Conservation (phyloP, 1,139 yeast species). For the Scheffersomyces parashehatae region DNA sequence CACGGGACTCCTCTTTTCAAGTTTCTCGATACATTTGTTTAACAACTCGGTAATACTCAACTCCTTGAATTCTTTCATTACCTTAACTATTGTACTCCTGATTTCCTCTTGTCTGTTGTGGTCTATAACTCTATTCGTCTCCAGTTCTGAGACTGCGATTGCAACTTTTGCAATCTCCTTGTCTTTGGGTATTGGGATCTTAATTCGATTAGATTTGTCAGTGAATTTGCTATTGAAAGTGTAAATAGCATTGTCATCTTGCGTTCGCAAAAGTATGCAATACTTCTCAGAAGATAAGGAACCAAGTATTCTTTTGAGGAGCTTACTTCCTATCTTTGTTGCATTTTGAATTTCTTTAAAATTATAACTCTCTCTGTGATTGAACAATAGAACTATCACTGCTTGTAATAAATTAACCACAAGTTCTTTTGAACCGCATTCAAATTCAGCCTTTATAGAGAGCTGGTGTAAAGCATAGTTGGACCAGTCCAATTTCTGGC, state of each 20-base stretch:
- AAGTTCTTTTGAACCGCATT: conserved; percentile 34
- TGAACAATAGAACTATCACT: conserved; percentile 30
- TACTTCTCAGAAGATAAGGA: conserved; percentile 34
- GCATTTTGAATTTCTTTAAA: conserved; percentile 18
- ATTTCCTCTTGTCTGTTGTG: conserved; percentile 31
- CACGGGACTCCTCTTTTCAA: conserved; percentile 29
- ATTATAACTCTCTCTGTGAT: conserved; percentile 17
- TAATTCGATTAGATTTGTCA: conserved; percentile 30
- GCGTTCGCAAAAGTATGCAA: conserved; percentile 19
- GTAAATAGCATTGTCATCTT: conserved; percentile 11
- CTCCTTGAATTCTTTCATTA: conserved; percentile 32
- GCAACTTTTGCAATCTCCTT: conserved; percentile 13
- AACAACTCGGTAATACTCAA: conserved; percentile 26
- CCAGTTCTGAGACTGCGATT: conserved; percentile 3
- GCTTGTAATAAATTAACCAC: conserved; percentile 42
- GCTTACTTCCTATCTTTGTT: conserved; percentile 28
- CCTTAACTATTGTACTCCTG: conserved; percentile 27
- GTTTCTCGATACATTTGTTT: conserved; percentile 20
- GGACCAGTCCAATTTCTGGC: conserved; percentile 22
- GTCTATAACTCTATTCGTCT: conserved; percentile 1
- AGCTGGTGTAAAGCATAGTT: conserved; percentile 35
- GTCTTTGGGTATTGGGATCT: conserved; percentile 35
- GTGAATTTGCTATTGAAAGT: conserved; percentile 26
- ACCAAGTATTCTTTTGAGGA: conserved; percentile 27
- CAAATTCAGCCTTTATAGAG: conserved; percentile 27